Evolutionary conservation across 352 stramenopile species (phyloP), one percentile per base, ranked within the genome.

Genomic region (Phytophthora cryptogea): DNA sequence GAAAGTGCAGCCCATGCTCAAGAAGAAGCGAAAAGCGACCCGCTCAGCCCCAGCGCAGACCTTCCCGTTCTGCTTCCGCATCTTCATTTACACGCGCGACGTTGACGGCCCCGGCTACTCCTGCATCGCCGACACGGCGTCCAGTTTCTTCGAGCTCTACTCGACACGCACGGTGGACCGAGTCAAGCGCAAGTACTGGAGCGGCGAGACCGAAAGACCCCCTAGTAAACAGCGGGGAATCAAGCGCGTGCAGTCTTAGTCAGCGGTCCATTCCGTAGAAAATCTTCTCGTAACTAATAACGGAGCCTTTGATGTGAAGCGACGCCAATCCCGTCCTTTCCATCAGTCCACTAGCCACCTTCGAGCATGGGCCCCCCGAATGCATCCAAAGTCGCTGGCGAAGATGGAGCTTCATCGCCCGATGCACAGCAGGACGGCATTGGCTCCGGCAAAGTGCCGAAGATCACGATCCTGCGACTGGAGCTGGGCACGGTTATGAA

Each of bases 1-100:
- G 86, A 95, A 95, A 53, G 82, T 95, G 37, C 83, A 92, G 65
- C 83, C 86, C 33, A 90, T 91, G 78, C 71, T 95, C 40, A 92
- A 92, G 66, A 95, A 95, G 70, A 95, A 95, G 66, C 83, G 86
- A 72, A 95, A 95, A 59, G 83, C 86, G 14, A 95, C 86, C 42
- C 80, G 83, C 17, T 91, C 86, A 11, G 69, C 74, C 1, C 86
- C 86, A 0, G 86, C 81, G n/a, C 83, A 95, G 65, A 90, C 82
- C 40, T 95, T 93, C 54, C 86, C 86, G 5, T 95, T 95, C 53
- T 95, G 85, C 66, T 95, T 93, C 54, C 83, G 83, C 40, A 71
- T 95, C 14, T 89, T 90, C 54, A 75, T 89, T 46, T 90, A 90
- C 51, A 70, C 59, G 8, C 74, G 72, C 30, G 44, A 66, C 11